Base-by-base conservation (phyloP, 108 stramenopile species). In the Skeletonema grethae region DNA sequence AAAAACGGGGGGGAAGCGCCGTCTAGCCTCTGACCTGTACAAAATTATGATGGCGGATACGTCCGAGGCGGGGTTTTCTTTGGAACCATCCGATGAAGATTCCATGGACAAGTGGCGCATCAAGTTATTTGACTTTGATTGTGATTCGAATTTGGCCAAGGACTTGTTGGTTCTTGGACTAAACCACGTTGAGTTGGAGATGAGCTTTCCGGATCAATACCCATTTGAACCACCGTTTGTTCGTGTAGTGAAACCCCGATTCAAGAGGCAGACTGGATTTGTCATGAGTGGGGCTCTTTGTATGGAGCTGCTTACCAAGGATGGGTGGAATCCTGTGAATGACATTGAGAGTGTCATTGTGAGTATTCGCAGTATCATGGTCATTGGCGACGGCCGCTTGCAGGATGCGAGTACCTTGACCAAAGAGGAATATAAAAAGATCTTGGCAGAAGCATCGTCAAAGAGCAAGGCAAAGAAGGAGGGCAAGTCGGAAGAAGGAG, bases 311-410 rank as follows among this genome's bases (percentile, higher is more conserved):
- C 81, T 97, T 48, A 97, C 94, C 34, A 95, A 91, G 41, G 90
- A 97, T 53, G 96, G 96, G 35, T 97, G 96, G 96, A 97, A 95
- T 57, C 94, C 96, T 7, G 85, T 95, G 57, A 97, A 97, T 66
- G 96, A 97, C 65, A 97, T 97, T 76, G 96, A 97, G 61, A 85
- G 79, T 80, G 96, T 97, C 63, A 95, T 97, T 77, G 96, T 97
- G 10, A 88, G 87, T 24, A 85, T 97, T 55, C 91, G 96, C 43
- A 91, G 90, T 29, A 88, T 95, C 28, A 80, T 97, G 75, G 96
- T 95, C 46, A 93, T 97, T 35, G 96, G 96, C 0, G 91, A 97
- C 65, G 96, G 93, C 10, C 82, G 93, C 10, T 64, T 94, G 16
- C 71, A 89, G 63, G 89, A 90, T 10, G 93, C 90, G 0, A 66